A percentile compares a stretch with the other conserved stretches of the same genome.
phyloP scores from a whole-genome alignment of 768 basidiomycete genomes.

The Crassisporium funariophilum region DNA sequence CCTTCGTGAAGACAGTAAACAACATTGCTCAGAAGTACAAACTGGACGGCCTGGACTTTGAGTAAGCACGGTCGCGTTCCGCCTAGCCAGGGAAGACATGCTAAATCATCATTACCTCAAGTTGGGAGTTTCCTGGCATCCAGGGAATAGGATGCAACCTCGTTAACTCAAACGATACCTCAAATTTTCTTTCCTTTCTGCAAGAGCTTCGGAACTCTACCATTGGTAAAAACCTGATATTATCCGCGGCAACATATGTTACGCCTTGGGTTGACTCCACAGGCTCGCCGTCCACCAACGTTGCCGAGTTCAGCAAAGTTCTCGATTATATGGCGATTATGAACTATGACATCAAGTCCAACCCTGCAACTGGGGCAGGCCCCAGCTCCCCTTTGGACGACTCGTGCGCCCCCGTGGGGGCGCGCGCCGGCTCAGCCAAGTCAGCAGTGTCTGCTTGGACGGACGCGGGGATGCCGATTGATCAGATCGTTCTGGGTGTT shows the following conservation, averaged over 20 bases:
- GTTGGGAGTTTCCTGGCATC: slow-evolving; percentile 85
- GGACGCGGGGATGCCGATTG: slow-evolving; percentile 71
- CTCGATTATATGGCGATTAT: slow-evolving; percentile 78
- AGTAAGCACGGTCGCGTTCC: slow-evolving; percentile 41
- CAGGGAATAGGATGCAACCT: slow-evolving; percentile 73
- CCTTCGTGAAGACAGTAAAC: slow-evolving; percentile 57
- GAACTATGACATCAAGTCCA: slow-evolving; percentile 70
- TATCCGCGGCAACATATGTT: slow-evolving; percentile 73
- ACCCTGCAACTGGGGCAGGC: slow-evolving; percentile 58
- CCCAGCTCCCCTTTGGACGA: slow-evolving; percentile 86
- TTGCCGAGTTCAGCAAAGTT: slow-evolving; percentile 63
- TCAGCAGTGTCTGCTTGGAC: slow-evolving; percentile 78
- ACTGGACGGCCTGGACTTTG: slow-evolving; percentile 69
- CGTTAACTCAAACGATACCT: slow-evolving; percentile 62
- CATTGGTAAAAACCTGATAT: slow-evolving; percentile 55
- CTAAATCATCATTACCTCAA: slow-evolving; percentile 31
- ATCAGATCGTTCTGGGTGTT: slow-evolving; percentile 79
- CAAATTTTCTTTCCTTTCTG: slow-evolving; percentile 80
- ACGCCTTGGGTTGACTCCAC: slow-evolving; percentile 63
- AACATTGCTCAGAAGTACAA: slow-evolving; percentile 49
- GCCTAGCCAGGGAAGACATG: too few species aligned
- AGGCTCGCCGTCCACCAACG: slow-evolving; percentile 59
- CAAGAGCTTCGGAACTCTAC: slow-evolving; percentile 63
- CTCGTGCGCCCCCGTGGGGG: slow-evolving; percentile 59
- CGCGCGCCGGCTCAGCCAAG: slow-evolving; percentile 74